Evolutionary conservation across 1,284 basidiomycete genomes (phyloP).

Genomic region (Trichosporon ovoides): DNA sequence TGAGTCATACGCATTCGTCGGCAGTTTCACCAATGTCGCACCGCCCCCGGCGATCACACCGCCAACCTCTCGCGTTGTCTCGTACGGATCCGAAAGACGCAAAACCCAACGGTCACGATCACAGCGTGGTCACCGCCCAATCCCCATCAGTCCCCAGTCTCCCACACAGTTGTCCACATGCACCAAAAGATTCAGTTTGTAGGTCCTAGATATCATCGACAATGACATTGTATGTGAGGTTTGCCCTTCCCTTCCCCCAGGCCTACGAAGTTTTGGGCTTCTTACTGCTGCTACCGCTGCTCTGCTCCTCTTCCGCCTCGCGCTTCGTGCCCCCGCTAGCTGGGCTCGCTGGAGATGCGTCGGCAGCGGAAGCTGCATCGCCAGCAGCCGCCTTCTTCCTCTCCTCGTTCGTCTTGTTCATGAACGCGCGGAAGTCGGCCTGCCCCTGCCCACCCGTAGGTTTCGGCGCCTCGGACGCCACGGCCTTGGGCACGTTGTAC

Average conservation of each 20-base stretch:
- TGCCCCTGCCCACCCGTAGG: constrained; percentile 23
- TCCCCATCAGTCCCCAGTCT: no score
- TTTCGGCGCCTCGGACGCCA: constrained; percentile 11
- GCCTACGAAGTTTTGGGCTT: background rate
- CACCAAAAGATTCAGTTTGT: constrained; percentile 6
- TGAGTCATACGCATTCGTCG: background rate
- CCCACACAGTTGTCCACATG: no score
- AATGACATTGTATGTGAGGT: constrained; percentile 7
- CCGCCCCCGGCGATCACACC: no score
- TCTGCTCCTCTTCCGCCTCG: constrained; percentile 7
- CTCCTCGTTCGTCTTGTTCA: constrained; percentile 39
- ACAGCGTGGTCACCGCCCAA: no score
- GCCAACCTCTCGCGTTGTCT: no score
- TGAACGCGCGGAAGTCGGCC: constrained; percentile 41
- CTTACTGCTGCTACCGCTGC: constrained; percentile 18
- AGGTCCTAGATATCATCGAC: background rate
- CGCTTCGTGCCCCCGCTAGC: background rate
- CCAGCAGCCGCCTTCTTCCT: constrained; percentile 25
- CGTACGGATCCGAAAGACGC: no score
- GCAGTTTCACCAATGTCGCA: no score
- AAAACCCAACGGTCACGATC: no score
- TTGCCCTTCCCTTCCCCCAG: background rate
- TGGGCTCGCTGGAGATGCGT: background rate
- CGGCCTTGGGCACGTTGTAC: constrained; percentile 25
- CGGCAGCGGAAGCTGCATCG: background rate